Conservation (phyloP, 192 early-diverging fungal genomes). For the Entomortierella parvispora region DNA sequence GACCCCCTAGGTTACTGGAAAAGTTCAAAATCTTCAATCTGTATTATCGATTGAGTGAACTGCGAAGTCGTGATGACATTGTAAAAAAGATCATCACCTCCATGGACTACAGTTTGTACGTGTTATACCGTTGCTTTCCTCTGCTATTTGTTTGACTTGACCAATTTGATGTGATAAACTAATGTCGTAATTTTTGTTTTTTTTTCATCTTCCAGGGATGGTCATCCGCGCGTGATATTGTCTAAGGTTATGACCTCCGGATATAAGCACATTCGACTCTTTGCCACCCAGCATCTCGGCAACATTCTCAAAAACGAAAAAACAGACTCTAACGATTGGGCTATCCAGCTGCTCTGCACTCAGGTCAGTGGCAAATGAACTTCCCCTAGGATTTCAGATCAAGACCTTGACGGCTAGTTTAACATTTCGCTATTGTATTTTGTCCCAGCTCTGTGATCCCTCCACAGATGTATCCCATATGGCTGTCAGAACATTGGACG, state of each 20-base stretch:
- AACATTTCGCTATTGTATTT: not conserved
- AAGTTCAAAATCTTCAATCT: slow-evolving; percentile 83
- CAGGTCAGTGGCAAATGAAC: slow-evolving; percentile 54
- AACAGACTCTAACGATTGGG: slow-evolving; percentile 77
- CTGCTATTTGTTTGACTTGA: not conserved
- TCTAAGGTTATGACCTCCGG: slow-evolving; percentile 89
- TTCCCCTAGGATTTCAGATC: not conserved
- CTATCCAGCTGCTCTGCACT: slow-evolving; percentile 72
- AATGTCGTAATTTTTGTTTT: not conserved
- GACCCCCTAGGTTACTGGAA: slow-evolving; percentile 65
- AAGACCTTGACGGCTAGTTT: not conserved
- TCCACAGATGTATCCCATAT: slow-evolving; percentile 74
- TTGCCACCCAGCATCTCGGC: slow-evolving; percentile 79
- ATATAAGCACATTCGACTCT: slow-evolving; percentile 81
- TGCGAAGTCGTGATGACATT: slow-evolving; percentile 81
- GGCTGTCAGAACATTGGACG: slow-evolving; percentile 74
- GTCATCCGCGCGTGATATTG: slow-evolving; percentile 80
- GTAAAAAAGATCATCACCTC: slow-evolving; percentile 76
- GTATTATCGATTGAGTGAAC: slow-evolving; percentile 81
- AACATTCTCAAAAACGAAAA: slow-evolving; percentile 65
- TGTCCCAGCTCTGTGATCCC: slow-evolving; percentile 76
- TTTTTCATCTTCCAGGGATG: slow-evolving; percentile 69
- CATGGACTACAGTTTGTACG: slow-evolving; percentile 76
- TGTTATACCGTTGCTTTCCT: not conserved
- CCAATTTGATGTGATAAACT: not conserved